Conservation (phyloP, 1,284 basidiomycete genomes). For the Schizophyllum commune region DNA sequence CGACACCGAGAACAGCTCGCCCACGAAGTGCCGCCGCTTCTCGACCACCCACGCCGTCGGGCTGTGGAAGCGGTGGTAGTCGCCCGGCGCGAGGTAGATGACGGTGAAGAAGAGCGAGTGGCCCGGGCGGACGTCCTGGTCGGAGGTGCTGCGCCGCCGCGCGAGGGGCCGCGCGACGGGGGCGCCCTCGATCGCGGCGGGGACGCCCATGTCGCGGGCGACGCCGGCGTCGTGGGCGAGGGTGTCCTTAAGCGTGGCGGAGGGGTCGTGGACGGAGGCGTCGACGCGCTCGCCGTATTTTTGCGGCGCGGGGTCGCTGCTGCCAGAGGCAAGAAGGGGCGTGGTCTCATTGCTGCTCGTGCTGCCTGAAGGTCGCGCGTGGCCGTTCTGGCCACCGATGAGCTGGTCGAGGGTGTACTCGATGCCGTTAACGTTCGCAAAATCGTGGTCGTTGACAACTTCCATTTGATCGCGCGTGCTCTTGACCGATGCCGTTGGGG, state of each 20-base stretch:
- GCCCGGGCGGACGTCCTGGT: constrained; percentile 49
- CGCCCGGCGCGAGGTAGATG: constrained; percentile 96
- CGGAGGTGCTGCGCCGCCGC: constrained; percentile 31
- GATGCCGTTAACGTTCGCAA: constrained; percentile 96
- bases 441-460: constrained; percentile 76
- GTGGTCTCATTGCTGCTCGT: constrained; percentile 7
- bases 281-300: constrained; percentile 57
- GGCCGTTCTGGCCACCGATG: constrained; percentile 35
- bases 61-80: constrained; percentile 97
- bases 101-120: constrained; percentile 90
- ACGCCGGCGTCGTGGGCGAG: constrained; percentile 61
- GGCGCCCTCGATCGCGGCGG: constrained; percentile 19
- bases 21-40: constrained; percentile 90
- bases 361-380: constrained; percentile 20
- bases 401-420: constrained; percentile 89
- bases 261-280: constrained; percentile 54
- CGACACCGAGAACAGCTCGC: constrained; percentile 95
- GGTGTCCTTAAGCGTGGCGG: constrained; percentile 44
- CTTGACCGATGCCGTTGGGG: constrained; percentile 31
- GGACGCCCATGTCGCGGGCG: constrained; percentile 59
- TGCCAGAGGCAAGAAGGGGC: neutral
- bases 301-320: constrained; percentile 27
- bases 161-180: constrained; percentile 20
- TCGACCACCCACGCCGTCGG: constrained; percentile 97
- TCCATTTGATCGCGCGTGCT: constrained; percentile 41